Base-by-base conservation (phyloP, 1,139 yeast genomes). In the Ogataea hybrid region DNA sequence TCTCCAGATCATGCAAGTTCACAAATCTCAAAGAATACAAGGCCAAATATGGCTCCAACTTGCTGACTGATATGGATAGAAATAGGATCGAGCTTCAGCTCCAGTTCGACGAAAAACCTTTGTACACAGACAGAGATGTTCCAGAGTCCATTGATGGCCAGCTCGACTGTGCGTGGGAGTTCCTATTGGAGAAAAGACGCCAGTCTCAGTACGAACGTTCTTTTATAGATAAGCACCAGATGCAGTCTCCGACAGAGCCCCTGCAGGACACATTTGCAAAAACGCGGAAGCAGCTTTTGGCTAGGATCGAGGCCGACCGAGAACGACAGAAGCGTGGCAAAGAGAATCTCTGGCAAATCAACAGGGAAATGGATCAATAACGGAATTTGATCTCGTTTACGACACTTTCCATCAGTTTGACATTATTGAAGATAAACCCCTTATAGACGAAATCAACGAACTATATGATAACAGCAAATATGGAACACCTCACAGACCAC, bases 251-350 rank as follows among this genome's bases (percentile, higher is more conserved):
- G 6, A 31, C 32, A 6, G 31, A 35, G 15, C 32, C 44, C 11
- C 18, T 20, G 9, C 35, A 37, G 17, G 36, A 30, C 21, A 28
- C 32, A 10, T 39, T 48, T 27, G 21, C 59, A 57, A 32, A 54
- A 51, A 59, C 65, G 53, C 35, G 57, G 18, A 64, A 75, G 36
- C 84, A 83, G 51, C 79, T 84, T 11, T 59, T 84, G n/a, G 69
- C 76, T 29, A 68, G 96, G 46, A 85, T 88, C 79, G 95, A 88
- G 58, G 92, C 84, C 48, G 96, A 88, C 59, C 67, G 96, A 51
- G 96, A 88, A 59, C 69, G 92, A 7, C 88, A 84, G 52, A 88
- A 88, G 58, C 72, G 85, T 46, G 76, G 84, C 12, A 85, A 87
- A 53, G 96, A 88, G 56, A 75, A 71, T 18, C 67, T 81, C 25